These are phyloP conservation scores for Hypomontagnella monticulosa DNA, from an alignment of 495 filamentous ascomycete genomes.

Conservation along the genomic window DNA sequence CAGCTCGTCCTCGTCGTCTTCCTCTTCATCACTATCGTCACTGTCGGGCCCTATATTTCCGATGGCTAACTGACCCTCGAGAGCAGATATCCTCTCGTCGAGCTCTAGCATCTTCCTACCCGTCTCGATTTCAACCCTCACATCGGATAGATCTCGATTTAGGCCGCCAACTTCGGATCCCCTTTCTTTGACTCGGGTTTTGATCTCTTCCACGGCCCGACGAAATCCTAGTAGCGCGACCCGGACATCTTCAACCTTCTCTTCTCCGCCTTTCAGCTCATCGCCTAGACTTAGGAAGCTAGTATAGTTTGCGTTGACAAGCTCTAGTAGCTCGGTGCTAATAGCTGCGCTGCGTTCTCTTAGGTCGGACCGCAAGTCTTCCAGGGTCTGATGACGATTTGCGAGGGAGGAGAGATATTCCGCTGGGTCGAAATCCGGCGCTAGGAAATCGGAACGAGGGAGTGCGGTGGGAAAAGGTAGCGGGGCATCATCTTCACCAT, in stretches of 20 bases:
- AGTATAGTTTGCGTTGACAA: slow-evolving; percentile 93
- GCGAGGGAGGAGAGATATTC: slow-evolving; percentile 83
- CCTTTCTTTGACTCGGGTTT: slow-evolving; percentile 58
- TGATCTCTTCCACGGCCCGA: slow-evolving; percentile 72
- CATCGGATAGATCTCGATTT: slow-evolving; percentile 51
- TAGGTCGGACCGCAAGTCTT: slow-evolving; percentile 89
- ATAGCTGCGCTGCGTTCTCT: slow-evolving; percentile 77
- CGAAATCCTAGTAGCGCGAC: slow-evolving; percentile 87
- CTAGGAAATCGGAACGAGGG: slow-evolving; percentile 79
- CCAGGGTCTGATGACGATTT: slow-evolving; percentile 92
- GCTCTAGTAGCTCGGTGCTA: slow-evolving; percentile 84
- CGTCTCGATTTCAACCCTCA: slow-evolving; percentile 56
- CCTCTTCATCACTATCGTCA: slow-evolving; percentile 47
- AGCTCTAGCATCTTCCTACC: slow-evolving; percentile 76
- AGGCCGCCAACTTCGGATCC: slow-evolving; percentile 55
- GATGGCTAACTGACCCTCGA: slow-evolving; percentile 73
- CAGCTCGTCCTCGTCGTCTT: slow-evolving; percentile 47
- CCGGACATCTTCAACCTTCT: slow-evolving; percentile 88
- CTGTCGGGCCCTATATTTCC: slow-evolving; percentile 49
- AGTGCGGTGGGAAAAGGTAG: slow-evolving; percentile 88
- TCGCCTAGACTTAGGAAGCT: slow-evolving; percentile 86
- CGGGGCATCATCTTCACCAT: slow-evolving; percentile 65
- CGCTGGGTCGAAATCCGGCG: slow-evolving; percentile 79
- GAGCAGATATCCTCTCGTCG: slow-evolving; percentile 72
- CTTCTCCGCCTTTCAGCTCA: slow-evolving; percentile 86